Evolutionary conservation across 2,329 filamentous ascomycete species (phyloP), one percentile per base, ranked within the genome.

Genomic region (Colletotrichum salicis): DNA sequence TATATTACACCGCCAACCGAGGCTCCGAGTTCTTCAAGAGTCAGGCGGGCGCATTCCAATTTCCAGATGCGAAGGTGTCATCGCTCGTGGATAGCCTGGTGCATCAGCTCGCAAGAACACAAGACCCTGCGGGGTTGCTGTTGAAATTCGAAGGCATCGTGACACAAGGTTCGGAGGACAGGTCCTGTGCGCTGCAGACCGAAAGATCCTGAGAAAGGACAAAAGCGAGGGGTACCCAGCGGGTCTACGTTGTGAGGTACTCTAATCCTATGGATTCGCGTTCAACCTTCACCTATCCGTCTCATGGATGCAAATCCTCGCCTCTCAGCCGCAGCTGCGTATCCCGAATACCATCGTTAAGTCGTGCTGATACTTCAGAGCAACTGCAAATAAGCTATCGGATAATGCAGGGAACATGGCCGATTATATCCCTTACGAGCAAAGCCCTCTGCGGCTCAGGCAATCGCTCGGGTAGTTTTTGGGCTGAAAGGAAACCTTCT

Each of bases 161-260:
- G n/a, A 8, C 19, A 54, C 56, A 37, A 55, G 27, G 56, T 56
- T 54, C 27, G 29, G 27, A 62, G 63, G 55, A 61, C 63, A 37
- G 19, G 51, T 15, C 48, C 51, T 52, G 55, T 56, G 57, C 51
- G 19, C 55, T 55, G 41, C 54, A 64, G 52, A 29, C 27, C 22
- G 15, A 45, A 56, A 41, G 55, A 69, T 72, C 59, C 35, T 69
- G 70, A 72, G 37, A 70, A 72, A 27, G 70, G 70, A 72, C 66
- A 27, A 35, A 60, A 33, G 48, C 66, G 65, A 48, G 33, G 59
- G 55, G 37, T 48, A 35, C 37, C 29, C 19, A 35, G 68, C 68
- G 65, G 59, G 29, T 41, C 60, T 64, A 54, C 65, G 22, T 6
- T 64, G 19, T 62, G n/a, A n/a, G n/a, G n/a, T 54, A 31, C 24